Evolutionary conservation across 164 flowering plant species (phyloP).

Genomic region (Platanus orientalis): DNA sequence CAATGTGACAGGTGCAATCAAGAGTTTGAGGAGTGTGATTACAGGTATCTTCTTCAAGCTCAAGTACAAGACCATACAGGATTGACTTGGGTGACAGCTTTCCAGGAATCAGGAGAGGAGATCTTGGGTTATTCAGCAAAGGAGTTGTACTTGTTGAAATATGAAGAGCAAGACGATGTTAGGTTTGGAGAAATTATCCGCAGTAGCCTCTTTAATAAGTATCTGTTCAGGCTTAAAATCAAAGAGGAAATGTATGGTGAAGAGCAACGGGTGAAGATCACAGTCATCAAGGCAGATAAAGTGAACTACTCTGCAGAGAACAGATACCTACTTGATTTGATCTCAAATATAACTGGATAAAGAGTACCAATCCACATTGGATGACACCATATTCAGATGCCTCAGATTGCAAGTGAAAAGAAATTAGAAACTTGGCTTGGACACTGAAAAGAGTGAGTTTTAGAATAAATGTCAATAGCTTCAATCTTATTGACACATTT

Average conservation of each 20-base stretch:
- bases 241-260: conserved; percentile 91
- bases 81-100: conserved; percentile 92
- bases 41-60: conserved; percentile 85
- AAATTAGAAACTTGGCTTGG: not conserved
- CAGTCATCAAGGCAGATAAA: conserved; percentile 76
- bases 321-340: conserved; percentile 45
- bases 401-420: not conserved
- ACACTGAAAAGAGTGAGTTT: not conserved
- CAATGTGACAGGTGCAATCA: conserved; percentile 90
- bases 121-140: conserved; percentile 81
- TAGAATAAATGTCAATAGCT: not conserved
- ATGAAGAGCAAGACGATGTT: conserved; percentile 56
- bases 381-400: not conserved
- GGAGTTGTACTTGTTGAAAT: conserved; percentile 66
- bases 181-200: conserved; percentile 51
- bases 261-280: conserved; percentile 80
- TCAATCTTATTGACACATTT: not conserved
- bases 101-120: conserved; percentile 93
- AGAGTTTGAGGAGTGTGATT: conserved; percentile 86
- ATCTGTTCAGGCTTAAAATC: conserved; percentile 70
- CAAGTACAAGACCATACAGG: conserved; percentile 93
- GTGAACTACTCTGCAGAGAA: conserved; percentile 57
- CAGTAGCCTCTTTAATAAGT: conserved; percentile 47
- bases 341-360: conserved; percentile 26
- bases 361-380: not conserved